Conservation (phyloP, 1,139 yeast genomes). For the Candida sanyaensis region DNA sequence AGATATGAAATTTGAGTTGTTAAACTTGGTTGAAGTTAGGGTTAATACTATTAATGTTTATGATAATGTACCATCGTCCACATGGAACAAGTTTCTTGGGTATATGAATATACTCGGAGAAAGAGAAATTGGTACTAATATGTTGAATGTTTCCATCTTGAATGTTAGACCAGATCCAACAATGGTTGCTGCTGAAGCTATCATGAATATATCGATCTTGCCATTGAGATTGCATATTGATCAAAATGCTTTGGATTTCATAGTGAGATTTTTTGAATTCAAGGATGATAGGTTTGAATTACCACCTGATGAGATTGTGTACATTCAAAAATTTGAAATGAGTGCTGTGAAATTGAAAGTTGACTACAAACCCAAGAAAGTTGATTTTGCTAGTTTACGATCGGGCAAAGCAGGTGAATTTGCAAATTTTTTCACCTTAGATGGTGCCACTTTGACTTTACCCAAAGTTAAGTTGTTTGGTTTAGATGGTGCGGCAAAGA, state of each 20-base stretch:
- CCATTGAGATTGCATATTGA: slow-evolving; percentile 87
- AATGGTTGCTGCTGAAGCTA: slow-evolving; percentile 70
- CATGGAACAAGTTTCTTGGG: slow-evolving; percentile 87
- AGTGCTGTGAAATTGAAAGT: slow-evolving; percentile 64
- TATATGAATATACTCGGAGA: slow-evolving; percentile 69
- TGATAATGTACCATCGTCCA: slow-evolving; percentile 84
- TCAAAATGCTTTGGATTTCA: slow-evolving; percentile 88
- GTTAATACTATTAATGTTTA: slow-evolving; percentile 60
- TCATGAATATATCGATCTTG: slow-evolving; percentile 54
- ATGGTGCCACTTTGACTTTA: slow-evolving; percentile 75
- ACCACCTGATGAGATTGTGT: slow-evolving; percentile 60
- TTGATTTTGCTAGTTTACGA: slow-evolving; percentile 79
- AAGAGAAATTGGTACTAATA: slow-evolving; percentile 67
- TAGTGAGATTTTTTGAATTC: slow-evolving; percentile 78
- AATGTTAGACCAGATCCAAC: slow-evolving; percentile 67
- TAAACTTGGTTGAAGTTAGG: slow-evolving; percentile 46
- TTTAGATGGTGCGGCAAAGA: slow-evolving; percentile 65
- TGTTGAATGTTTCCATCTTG: slow-evolving; percentile 56
- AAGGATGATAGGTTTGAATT: slow-evolving; percentile 68
- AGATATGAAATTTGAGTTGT: slow-evolving; percentile 40
- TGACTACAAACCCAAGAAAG: slow-evolving; percentile 90
- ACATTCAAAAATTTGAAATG: slow-evolving; percentile 68
- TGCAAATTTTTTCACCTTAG: slow-evolving; percentile 84
- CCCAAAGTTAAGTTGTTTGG: slow-evolving; percentile 71
- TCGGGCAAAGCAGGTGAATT: slow-evolving; percentile 88